These are phyloP conservation scores for Eucalyptus globulus DNA, from an alignment of 345 rosid genomes.

Conservation along the genomic window DNA sequence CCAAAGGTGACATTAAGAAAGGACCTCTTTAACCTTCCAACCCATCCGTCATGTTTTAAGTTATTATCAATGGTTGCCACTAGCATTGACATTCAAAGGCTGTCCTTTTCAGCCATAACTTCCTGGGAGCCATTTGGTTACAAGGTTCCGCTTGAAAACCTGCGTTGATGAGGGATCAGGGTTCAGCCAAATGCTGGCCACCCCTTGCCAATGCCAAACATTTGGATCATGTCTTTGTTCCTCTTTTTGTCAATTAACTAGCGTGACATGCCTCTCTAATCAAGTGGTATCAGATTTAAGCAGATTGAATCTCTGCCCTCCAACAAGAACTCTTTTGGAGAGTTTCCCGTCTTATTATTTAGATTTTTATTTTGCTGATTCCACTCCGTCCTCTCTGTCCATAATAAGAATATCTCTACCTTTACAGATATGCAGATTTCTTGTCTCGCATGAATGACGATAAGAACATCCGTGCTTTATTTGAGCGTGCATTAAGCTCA, in stretches of 20 bases:
- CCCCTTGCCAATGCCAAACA: neutral
- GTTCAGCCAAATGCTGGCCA: neutral
- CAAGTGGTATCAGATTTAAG: neutral
- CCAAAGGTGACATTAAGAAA: neutral
- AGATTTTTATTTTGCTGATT: neutral
- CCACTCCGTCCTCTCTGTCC: neutral
- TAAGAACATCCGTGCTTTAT: slow-evolving; percentile 83
- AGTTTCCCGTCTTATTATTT: neutral
- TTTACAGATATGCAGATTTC: slow-evolving; percentile 83
- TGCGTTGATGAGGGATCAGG: neutral
- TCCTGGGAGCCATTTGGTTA: neutral
- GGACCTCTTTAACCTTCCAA: neutral
- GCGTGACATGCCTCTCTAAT: neutral
- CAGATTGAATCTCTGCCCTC: neutral
- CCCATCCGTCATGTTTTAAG: neutral
- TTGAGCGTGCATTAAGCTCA: slow-evolving; percentile 90
- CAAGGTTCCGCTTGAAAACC: neutral
- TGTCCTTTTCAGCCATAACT: neutral
- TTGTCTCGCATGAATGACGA: slow-evolving; percentile 91
- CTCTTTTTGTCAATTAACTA: neutral
- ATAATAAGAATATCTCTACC: neutral
- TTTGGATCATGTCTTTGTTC: neutral
- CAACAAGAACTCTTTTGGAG: neutral
- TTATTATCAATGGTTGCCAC: neutral
- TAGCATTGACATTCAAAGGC: neutral